Evolutionary conservation across 352 stramenopile species (phyloP).

Genomic region (Phytophthora meadii): DNA sequence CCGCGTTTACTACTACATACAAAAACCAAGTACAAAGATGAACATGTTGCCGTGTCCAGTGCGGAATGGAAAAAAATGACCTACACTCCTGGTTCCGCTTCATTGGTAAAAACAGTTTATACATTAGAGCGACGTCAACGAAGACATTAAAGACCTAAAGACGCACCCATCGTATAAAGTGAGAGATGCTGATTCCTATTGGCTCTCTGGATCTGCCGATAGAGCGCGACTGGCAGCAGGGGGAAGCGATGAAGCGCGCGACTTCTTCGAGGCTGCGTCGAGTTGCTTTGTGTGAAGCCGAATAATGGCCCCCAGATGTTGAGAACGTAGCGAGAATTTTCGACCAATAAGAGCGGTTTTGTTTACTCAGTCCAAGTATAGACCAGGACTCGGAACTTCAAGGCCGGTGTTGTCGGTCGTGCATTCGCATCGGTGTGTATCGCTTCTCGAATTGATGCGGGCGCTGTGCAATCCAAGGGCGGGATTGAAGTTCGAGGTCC

Average conservation of each 20-base stretch:
- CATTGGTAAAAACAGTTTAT: neutral
- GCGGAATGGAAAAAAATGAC: slow-evolving; percentile 17
- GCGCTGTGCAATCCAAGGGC: slow-evolving; percentile 21
- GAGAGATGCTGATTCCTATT: slow-evolving; percentile 1
- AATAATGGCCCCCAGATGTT: slow-evolving; percentile 26
- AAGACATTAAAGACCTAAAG: neutral
- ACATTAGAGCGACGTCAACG: slow-evolving; percentile 6
- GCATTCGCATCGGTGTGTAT: slow-evolving; percentile 4
- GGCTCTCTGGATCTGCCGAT: neutral
- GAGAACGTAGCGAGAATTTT: slow-evolving; percentile 13
- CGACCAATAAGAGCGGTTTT: slow-evolving; percentile 8
- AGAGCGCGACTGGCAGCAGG: slow-evolving; percentile 3
- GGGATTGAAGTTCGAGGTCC: slow-evolving; percentile 24
- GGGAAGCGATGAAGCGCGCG: neutral
- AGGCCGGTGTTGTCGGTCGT: slow-evolving; percentile 24
- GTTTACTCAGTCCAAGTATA: slow-evolving; percentile 2
- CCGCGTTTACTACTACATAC: slow-evolving; percentile 56
- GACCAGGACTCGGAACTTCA: slow-evolving; percentile 26
- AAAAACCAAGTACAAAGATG: slow-evolving; percentile 10
- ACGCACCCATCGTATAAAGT: slow-evolving; percentile 21
- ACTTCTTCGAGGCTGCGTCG: slow-evolving; percentile 11
- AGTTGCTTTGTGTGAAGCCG: slow-evolving; percentile 4
- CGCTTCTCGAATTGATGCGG: neutral
- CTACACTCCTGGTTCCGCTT: slow-evolving; percentile 34
- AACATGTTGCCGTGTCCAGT: slow-evolving; percentile 11